These are phyloP conservation scores for Crithidia acanthocephali DNA, from an alignment of 208 protist genomes.

Conservation along the genomic window DNA sequence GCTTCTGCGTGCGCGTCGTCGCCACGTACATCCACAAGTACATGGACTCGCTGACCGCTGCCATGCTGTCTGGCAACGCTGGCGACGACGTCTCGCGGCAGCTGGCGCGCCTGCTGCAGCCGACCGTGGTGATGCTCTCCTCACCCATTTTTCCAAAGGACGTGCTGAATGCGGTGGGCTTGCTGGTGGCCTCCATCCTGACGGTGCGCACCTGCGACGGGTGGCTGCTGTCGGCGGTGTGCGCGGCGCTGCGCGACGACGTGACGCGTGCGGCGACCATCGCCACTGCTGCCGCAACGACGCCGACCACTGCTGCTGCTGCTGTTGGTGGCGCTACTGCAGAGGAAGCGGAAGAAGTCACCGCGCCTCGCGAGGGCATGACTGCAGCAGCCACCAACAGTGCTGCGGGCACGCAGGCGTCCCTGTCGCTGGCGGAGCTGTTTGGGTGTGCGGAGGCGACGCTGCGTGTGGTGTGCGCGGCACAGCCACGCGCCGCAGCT, in stretches of 20 bases:
- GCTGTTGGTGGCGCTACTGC: neutral
- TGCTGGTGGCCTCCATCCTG: constrained; percentile 77
- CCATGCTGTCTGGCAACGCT: constrained; percentile 13
- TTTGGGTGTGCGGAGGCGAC: constrained; percentile 21
- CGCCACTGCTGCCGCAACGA: neutral
- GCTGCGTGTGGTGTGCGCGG: constrained; percentile 25
- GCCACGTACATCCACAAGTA: constrained; percentile 87
- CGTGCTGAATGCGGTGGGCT: constrained; percentile 83
- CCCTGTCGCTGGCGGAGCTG: constrained; percentile 12
- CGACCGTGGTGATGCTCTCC: constrained; percentile 67
- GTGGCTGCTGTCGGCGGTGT: constrained; percentile 54
- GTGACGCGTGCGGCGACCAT: neutral
- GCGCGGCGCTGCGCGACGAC: constrained; percentile 37
- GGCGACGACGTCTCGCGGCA: constrained; percentile 22
- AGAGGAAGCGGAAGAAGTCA: too few species aligned
- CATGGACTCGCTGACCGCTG: constrained; percentile 38
- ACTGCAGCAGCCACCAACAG: neutral
- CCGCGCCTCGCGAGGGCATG: too few species aligned
- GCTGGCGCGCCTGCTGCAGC: constrained; percentile 50
- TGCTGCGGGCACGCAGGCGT: neutral
- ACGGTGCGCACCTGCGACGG: constrained; percentile 64
- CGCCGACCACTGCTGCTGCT: neutral
- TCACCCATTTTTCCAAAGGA: constrained; percentile 84
- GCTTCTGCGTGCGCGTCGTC: constrained; percentile 84
- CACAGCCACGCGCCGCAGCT: constrained; percentile 9